Conservation (phyloP, 2,329 filamentous ascomycete species). For the Thielaviopsis punctulata region DNA sequence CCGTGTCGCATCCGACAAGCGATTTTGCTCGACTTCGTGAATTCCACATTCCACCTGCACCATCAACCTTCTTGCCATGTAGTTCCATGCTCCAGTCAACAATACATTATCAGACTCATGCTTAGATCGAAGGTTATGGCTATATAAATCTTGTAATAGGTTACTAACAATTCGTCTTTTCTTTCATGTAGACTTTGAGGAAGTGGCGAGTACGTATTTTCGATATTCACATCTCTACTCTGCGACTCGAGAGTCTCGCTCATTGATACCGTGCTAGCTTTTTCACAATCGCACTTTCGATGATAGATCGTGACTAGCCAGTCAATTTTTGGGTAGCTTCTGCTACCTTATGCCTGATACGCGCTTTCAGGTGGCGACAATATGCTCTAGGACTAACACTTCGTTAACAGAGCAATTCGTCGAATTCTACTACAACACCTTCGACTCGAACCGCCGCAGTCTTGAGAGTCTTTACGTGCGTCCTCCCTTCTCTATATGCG, state of each 20-base stretch:
- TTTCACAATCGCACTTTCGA: not conserved
- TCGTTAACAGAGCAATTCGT: slow-evolving; percentile 59
- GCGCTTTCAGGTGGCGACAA: too few relatives aligned
- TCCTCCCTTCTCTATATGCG: not conserved
- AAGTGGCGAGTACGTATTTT: slow-evolving; percentile 28
- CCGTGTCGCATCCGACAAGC: not conserved
- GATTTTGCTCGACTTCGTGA: not conserved
- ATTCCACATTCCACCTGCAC: too few relatives aligned
- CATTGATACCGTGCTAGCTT: not conserved
- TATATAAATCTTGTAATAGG: too few relatives aligned
- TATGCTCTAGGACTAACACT: not conserved
- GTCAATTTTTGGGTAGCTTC: not conserved
- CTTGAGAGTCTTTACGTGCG: slow-evolving; percentile 69
- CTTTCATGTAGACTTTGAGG: slow-evolving; percentile 24
- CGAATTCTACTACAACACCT: slow-evolving; percentile 76
- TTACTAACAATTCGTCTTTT: slow-evolving; percentile 8
- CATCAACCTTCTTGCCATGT: not conserved
- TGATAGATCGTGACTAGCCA: not conserved
- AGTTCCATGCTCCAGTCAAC: not conserved
- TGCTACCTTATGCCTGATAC: too few relatives aligned
- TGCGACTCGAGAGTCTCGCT: not conserved
- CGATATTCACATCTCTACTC: not conserved
- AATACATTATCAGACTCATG: too few relatives aligned
- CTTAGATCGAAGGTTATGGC: too few relatives aligned
- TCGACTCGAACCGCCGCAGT: slow-evolving; percentile 52